Evolutionary conservation across 2,329 filamentous ascomycete genomes (phyloP).

Genomic region (Purpureocillium takamizusanense): DNA sequence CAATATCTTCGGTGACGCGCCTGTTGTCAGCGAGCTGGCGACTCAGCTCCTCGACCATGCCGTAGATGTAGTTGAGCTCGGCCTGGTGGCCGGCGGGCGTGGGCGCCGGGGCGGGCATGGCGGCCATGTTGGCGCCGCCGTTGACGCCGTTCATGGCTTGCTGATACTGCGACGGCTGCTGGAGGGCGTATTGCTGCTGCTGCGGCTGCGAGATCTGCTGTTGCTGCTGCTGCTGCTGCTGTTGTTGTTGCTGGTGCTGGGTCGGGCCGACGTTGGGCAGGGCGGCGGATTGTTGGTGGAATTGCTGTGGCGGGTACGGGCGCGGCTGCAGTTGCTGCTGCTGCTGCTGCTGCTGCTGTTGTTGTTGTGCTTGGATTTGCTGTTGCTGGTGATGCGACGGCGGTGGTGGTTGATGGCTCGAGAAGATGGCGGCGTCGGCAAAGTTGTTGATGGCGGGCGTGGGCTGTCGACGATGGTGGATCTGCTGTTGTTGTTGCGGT

Average conservation of each 20-base stretch:
- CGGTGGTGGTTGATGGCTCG: no score
- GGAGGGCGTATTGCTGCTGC: conserved; percentile 7
- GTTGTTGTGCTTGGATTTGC: conserved; percentile 45
- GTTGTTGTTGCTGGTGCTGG: conserved; percentile 5
- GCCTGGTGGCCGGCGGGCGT: conserved; percentile 60
- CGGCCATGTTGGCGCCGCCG: conserved; percentile 34
- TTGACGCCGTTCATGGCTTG: conserved; percentile 40
- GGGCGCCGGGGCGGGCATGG: conserved; percentile 38
- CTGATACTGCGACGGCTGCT: conserved; percentile 10
- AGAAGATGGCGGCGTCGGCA: no score
- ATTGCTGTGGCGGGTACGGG: background rate
- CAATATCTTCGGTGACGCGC: conserved; percentile 53
- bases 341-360: conserved; percentile 59
- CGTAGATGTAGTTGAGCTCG: conserved; percentile 59
- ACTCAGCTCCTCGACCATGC: conserved; percentile 59
- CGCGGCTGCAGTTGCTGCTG: conserved; percentile 11
- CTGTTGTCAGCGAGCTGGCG: conserved; percentile 54
- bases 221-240: conserved; percentile 8
- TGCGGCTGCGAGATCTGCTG: conserved; percentile 6
- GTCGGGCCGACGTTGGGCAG: background rate
- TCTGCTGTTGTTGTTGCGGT: no score
- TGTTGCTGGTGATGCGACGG: conserved; percentile 12
- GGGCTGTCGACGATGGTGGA: no score
- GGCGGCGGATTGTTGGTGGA: background rate
- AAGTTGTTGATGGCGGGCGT: no score